Evolutionary conservation across 345 rosid genomes (phyloP).

Genomic region (Durio zibethinus): DNA sequence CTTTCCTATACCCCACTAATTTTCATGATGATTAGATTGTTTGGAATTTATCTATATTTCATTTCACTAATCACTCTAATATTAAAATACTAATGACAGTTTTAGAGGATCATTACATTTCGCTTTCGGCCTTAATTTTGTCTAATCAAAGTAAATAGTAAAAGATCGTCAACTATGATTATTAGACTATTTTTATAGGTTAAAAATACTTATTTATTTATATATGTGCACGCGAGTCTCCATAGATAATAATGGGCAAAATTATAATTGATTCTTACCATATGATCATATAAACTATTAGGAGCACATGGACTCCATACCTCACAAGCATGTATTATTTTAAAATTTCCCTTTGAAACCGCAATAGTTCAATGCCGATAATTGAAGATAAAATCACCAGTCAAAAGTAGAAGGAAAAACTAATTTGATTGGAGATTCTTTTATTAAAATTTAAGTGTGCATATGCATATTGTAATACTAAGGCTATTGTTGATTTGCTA

Average conservation of each 20-base stretch:
- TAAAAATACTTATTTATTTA: not conserved
- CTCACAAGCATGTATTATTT: not conserved
- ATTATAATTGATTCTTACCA: not conserved
- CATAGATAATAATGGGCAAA: not conserved
- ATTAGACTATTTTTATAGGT: too few relatives aligned
- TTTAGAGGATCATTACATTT: slow-evolving; percentile 17
- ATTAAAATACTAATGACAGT: not conserved
- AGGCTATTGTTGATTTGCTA: not conserved
- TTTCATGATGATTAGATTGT: slow-evolving; percentile 23
- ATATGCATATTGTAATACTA: not conserved
- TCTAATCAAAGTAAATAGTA: slow-evolving; percentile 19
- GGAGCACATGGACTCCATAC: not conserved
- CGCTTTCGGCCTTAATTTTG: slow-evolving; percentile 28
- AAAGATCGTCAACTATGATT: slow-evolving; percentile 13
- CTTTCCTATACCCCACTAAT: slow-evolving; percentile 29
- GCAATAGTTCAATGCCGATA: not conserved
- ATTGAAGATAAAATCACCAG: not conserved
- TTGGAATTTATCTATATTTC: slow-evolving; percentile 9
- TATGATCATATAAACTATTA: too few relatives aligned
- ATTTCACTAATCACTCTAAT: slow-evolving; percentile 9
- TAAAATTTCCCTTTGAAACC: not conserved
- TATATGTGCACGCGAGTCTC: slow-evolving; percentile 21
- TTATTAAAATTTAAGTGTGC: not conserved
- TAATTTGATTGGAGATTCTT: not conserved
- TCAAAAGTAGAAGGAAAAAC: not conserved